Evolutionary conservation across 2,329 filamentous ascomycete species (phyloP).

Genomic region (Colletotrichum tamarilloi): DNA sequence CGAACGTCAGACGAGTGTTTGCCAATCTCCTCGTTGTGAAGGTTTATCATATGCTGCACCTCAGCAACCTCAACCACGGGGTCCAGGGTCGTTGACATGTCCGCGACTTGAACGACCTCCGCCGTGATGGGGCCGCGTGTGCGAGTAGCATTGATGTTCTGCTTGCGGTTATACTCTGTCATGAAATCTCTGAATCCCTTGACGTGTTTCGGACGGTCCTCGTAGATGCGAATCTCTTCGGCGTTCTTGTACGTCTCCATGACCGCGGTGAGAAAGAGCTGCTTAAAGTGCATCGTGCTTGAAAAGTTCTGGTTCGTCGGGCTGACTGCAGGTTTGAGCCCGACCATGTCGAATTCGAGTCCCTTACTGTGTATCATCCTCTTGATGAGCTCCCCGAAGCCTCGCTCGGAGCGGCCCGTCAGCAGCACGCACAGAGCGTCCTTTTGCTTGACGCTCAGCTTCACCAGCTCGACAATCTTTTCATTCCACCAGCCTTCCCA

Average conservation of each 20-base stretch:
- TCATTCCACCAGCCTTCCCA: conserved; percentile 99
- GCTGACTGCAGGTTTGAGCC: conserved; percentile 85
- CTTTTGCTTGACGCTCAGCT: conserved; percentile 83
- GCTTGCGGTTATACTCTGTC: conserved; percentile 75
- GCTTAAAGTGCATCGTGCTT: conserved; percentile 93
- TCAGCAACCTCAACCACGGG: conserved; percentile 84
- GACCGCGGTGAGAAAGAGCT: conserved; percentile 81
- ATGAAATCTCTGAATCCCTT: conserved; percentile 90
- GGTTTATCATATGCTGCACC: conserved; percentile 89
- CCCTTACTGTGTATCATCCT: conserved; percentile 82
- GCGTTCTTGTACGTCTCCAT: conserved; percentile 88
- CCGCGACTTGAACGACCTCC: conserved; percentile 88
- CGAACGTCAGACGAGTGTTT: conserved; percentile 47
- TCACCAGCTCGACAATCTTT: conserved; percentile 82
- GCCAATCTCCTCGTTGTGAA: conserved; percentile 76
- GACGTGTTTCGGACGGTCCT: conserved; percentile 75
- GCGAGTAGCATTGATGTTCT: conserved; percentile 52
- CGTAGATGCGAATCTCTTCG: conserved; percentile 83
- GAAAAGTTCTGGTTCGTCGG: conserved; percentile 82
- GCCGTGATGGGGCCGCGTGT: conserved; percentile 74
- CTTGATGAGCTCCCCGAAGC: conserved; percentile 82
- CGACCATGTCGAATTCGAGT: conserved; percentile 88
- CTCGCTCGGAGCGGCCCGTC: conserved; percentile 84
- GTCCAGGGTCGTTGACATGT: conserved; percentile 78
- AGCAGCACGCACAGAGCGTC: conserved; percentile 87